Conservation (phyloP, 2,329 filamentous ascomycete species). For the Nemania sp. region DNA sequence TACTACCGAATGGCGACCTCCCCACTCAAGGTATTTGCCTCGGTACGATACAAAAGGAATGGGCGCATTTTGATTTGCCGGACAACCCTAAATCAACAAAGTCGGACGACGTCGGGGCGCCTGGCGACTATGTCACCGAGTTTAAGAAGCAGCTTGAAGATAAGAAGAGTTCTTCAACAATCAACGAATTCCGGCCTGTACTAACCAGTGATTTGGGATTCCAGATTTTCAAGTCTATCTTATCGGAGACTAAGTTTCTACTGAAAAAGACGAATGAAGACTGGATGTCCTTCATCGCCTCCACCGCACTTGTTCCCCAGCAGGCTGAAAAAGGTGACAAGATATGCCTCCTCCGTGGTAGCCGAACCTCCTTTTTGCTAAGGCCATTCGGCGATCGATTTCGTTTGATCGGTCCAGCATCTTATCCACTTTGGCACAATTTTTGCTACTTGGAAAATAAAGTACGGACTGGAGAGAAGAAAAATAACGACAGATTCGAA, state of each 20-base stretch:
- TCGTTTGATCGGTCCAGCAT: neutral
- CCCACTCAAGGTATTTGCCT: neutral
- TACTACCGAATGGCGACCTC: neutral
- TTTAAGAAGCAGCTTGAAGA: neutral
- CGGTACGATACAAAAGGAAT: neutral
- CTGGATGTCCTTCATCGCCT: neutral
- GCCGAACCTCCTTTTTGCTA: neutral
- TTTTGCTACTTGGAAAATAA: neutral
- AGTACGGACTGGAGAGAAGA: neutral
- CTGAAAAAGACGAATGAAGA: neutral
- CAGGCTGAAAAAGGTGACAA: neutral
- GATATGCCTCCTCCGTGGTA: neutral
- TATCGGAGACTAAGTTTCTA: neutral
- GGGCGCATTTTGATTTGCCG: neutral
- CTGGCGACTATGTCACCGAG: neutral
- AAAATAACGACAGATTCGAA: neutral
- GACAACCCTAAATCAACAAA: no score
- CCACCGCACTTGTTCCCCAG: neutral
- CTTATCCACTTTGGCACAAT: neutral
- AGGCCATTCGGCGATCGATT: neutral
- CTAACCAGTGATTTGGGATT: neutral
- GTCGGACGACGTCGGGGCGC: no score
- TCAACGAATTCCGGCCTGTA: neutral
- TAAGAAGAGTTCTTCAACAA: neutral
- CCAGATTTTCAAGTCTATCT: neutral